Conservation (phyloP, 345 rosid species). For the Orychophragmus violaceus region DNA sequence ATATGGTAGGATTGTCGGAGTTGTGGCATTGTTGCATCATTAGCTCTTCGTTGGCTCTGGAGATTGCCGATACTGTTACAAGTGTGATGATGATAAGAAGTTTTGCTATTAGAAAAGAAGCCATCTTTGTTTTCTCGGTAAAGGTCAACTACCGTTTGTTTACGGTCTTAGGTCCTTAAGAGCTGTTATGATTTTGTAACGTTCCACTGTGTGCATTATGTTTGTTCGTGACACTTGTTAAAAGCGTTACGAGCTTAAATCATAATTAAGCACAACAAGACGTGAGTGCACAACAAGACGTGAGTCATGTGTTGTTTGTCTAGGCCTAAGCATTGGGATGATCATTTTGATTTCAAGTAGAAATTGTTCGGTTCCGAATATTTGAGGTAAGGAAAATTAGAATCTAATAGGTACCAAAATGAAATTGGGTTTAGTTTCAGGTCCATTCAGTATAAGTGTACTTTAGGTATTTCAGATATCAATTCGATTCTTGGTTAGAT, state of each 20-base stretch:
- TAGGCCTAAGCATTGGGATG: too few species aligned
- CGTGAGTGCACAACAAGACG: too few species aligned
- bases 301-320: too few species aligned
- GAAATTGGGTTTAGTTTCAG: too few species aligned
- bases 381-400: too few species aligned
- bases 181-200: slow-evolving; percentile 3
- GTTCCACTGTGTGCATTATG: slow-evolving; percentile 6
- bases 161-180: neutral
- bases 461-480: too few species aligned
- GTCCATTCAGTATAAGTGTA: too few species aligned
- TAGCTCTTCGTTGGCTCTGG: slow-evolving; percentile 21
- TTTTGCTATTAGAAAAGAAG: neutral
- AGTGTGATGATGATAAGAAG: slow-evolving; percentile 12
- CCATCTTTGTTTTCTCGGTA: slow-evolving; percentile 2
- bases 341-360: too few species aligned
- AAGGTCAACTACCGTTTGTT: neutral
- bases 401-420: too few species aligned
- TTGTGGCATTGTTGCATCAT: slow-evolving; percentile 29
- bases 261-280: neutral
- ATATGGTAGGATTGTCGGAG: slow-evolving; percentile 21
- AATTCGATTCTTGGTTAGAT: too few species aligned
- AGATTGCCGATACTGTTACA: neutral
- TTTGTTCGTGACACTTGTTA: neutral
- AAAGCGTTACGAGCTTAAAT: slow-evolving; percentile 2
- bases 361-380: too few species aligned